Conservation (phyloP, 208 protist species). For the Endotrypanum monterogeii region DNA sequence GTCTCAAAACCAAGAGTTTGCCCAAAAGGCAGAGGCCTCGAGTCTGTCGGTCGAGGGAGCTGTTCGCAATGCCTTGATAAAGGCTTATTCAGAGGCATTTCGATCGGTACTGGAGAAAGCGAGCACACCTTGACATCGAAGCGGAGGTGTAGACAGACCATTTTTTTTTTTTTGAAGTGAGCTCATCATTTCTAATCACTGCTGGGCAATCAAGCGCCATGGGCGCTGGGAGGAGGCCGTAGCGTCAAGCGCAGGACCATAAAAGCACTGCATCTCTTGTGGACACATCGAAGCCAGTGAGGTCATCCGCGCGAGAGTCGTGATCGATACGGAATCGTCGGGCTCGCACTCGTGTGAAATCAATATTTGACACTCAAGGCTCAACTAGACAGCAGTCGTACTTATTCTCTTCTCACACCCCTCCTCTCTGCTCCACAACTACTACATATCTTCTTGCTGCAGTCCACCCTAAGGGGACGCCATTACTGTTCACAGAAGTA, state of each 20-base stretch:
- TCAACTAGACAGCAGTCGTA: neutral
- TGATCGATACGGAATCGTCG: too few relatives aligned
- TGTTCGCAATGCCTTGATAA: neutral
- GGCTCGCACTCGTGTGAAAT: too few relatives aligned
- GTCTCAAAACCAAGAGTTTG: slow-evolving; percentile 9
- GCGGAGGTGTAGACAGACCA: neutral
- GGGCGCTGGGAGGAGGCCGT: too few relatives aligned
- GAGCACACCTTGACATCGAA: neutral
- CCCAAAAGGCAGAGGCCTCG: slow-evolving; percentile 4
- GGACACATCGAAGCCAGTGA: too few relatives aligned
- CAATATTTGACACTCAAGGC: neutral
- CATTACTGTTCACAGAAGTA: neutral
- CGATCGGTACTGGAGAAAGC: neutral
- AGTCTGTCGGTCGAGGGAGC: slow-evolving; percentile 2
- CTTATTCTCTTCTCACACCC: neutral
- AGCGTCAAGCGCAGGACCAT: too few relatives aligned
- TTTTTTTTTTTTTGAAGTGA: too few relatives aligned
- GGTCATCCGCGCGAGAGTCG: too few relatives aligned
- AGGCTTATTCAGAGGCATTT: slow-evolving; percentile 21
- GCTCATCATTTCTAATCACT: too few relatives aligned
- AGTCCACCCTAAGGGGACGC: neutral
- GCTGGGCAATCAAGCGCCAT: too few relatives aligned
- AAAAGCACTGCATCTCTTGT: too few relatives aligned
- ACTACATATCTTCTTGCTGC: neutral
- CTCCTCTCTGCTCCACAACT: neutral